Evolutionary conservation across 306 rosid species (phyloP).

Genomic region (Cucumis cinereus): DNA sequence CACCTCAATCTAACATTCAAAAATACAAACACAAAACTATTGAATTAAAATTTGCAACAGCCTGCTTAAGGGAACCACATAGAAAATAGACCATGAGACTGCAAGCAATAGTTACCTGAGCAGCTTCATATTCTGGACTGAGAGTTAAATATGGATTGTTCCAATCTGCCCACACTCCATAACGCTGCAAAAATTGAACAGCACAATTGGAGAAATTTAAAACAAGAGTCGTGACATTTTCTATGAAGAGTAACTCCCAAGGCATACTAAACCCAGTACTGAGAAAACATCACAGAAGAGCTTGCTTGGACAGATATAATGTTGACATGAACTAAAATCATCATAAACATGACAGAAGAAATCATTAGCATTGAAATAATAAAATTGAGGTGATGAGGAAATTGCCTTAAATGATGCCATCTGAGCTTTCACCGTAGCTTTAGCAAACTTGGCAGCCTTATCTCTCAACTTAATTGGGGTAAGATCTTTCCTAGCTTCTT

Average conservation of each 20-base stretch:
- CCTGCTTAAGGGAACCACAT: constrained; percentile 7
- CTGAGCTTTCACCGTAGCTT: constrained; percentile 72
- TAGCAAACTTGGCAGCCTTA: constrained; percentile 94
- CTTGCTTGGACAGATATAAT: neutral
- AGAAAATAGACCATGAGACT: constrained; percentile 19
- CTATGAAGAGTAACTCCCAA: neutral
- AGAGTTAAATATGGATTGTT: constrained; percentile 77
- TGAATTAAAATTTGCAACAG: neutral
- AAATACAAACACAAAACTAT: neutral
- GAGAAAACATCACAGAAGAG: neutral
- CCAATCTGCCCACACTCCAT: constrained; percentile 99
- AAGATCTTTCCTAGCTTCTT: constrained; percentile 61
- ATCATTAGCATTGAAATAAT: constrained; percentile 9
- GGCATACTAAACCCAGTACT: neutral
- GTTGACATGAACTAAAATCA: neutral
- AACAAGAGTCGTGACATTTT: neutral
- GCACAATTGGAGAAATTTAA: constrained; percentile 11
- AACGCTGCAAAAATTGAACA: constrained; percentile 70
- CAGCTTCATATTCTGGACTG: constrained; percentile 93
- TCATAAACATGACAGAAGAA: neutral
- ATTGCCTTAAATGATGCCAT: constrained; percentile 91
- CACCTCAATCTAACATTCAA: constrained; percentile 64
- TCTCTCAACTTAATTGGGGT: constrained; percentile 84
- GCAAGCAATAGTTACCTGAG: constrained; percentile 72
- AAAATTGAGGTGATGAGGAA: neutral